phyloP scores from a whole-genome alignment of 1,139 yeast species.

The Suhomyces ambrosiae region DNA sequence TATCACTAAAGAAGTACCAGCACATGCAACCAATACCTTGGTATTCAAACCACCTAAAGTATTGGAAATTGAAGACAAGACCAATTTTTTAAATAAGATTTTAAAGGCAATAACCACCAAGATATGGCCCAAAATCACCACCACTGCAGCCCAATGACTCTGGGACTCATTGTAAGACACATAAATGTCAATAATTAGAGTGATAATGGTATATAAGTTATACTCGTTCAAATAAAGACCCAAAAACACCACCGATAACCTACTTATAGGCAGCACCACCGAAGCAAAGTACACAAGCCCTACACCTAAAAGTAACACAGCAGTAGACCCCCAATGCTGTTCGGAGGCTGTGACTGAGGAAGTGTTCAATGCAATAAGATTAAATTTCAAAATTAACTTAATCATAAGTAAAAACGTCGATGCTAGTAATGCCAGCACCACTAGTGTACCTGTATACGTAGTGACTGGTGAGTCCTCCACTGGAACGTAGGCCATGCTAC shows the following conservation, averaged over 20 bases:
- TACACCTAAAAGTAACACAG: slow-evolving; percentile 17
- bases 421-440: slow-evolving; percentile 20
- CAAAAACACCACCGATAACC: slow-evolving; percentile 27
- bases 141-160: slow-evolving; percentile 11
- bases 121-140: slow-evolving; percentile 22
- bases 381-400: slow-evolving; percentile 14
- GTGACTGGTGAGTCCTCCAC: slow-evolving; percentile 1
- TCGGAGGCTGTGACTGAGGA: no score
- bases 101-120: slow-evolving; percentile 21
- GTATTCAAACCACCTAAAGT: slow-evolving; percentile 9
- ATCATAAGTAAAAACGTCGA: slow-evolving; percentile 20
- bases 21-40: slow-evolving; percentile 7
- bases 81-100: slow-evolving; percentile 18
- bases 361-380: slow-evolving; percentile 8
- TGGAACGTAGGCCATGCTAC: slow-evolving; percentile 18
- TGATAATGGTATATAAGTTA: slow-evolving; percentile 29
- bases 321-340: no score
- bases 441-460: slow-evolving; percentile 1
- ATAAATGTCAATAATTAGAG: slow-evolving; percentile 26
- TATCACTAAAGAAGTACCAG: slow-evolving; percentile 6
- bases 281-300: slow-evolving; percentile 18
- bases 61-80: slow-evolving; percentile 13
- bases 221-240: slow-evolving; percentile 32
- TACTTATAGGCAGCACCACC: slow-evolving; percentile 23
- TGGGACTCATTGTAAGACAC: slow-evolving; percentile 16